Percentiles rank a stretch among this genome's conserved stretches.
Conservation (phyloP, 768 basidiomycete species). For the Zangia roseola region DNA sequence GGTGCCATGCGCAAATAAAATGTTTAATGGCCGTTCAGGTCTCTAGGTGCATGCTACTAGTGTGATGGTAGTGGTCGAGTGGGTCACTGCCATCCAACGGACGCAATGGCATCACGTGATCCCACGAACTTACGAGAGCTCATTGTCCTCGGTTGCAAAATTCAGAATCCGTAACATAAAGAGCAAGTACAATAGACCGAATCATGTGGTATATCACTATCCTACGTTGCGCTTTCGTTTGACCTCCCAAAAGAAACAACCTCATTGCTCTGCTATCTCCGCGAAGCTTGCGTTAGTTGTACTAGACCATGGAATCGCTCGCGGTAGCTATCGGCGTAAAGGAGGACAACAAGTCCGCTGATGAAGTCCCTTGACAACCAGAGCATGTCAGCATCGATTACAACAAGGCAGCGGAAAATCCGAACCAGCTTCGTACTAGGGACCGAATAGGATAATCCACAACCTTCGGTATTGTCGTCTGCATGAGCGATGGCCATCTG, state of each 20-base stretch:
- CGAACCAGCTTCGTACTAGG: conserved; percentile 71
- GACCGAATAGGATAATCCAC: conserved; percentile 87
- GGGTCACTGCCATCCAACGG: background rate
- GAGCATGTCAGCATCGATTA: background rate
- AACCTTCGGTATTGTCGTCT: conserved; percentile 82
- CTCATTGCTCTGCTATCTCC: conserved; percentile 17
- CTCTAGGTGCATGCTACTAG: conserved; percentile 17
- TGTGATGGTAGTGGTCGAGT: conserved; percentile 2
- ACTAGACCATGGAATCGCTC: conserved; percentile 40
- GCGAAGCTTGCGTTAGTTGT: conserved; percentile 39
- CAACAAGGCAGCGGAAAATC: conserved; percentile 4
- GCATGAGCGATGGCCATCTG: conserved; percentile 77
- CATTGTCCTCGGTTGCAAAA: too few species aligned
- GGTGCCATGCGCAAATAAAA: conserved; percentile 22
- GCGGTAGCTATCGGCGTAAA: conserved; percentile 51
- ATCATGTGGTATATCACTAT: conserved; percentile 20
- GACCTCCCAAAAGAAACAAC: background rate
- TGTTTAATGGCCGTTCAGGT: conserved; percentile 13
- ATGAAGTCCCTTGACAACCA: conserved; percentile 45
- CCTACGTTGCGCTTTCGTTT: background rate
- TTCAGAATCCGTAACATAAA: conserved; percentile 7
- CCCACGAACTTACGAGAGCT: too few species aligned
- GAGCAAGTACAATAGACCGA: conserved; percentile 13
- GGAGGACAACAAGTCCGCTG: conserved; percentile 45
- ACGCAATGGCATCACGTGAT: conserved; percentile 16